Base-by-base conservation (phyloP, 2,329 filamentous ascomycete genomes). In the Phoma sp. region DNA sequence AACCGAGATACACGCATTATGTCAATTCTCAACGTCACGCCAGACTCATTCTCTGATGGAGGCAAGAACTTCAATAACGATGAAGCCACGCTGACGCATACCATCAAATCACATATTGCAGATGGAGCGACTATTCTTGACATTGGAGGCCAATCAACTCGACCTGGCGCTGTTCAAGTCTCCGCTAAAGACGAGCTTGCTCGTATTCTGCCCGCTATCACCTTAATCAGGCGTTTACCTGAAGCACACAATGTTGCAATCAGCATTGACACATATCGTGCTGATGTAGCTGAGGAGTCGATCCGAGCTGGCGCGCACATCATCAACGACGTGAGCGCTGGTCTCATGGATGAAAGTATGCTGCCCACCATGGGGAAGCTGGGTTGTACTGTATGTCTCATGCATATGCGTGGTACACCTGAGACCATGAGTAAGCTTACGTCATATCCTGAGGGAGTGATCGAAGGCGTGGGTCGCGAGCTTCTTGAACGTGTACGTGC, bases 21-120 rank as follows among this genome's bases (percentile, higher is more conserved):
- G 95, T 91, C 90, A 50, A 96, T 99, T 61, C 81, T 98, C 40
- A 99, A 99, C 76, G 79, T 96, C 47, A 98, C 95, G 0, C 94
- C 94, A 0, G 94, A 99, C 77, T 98, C 94, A 9, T 99, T 99
- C 79, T 98, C 94, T 1, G 93, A 98, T 71, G 94, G 92, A 48
- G 92, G 92, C 8, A 69, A 80, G 8, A 84, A 72, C 39, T 72
- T 64, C 48, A 60, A 67, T 39, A 48, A 76, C 12, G 80, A 85
- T 59, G 58, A 78, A 1, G 58, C 74, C 22, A 64, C 78, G 24
- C 81, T 95, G 24, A 76, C 81, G 12, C 70, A 80, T 12, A 89
- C 85, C 1, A 81, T 93, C 15, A 77, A 80, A 44, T 65, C 76
- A 10, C 87, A 92, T 70, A 84, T 96, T 58, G 75, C 77, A 35